Conservation (phyloP, 116 monocot species). For the Zostera marina region DNA sequence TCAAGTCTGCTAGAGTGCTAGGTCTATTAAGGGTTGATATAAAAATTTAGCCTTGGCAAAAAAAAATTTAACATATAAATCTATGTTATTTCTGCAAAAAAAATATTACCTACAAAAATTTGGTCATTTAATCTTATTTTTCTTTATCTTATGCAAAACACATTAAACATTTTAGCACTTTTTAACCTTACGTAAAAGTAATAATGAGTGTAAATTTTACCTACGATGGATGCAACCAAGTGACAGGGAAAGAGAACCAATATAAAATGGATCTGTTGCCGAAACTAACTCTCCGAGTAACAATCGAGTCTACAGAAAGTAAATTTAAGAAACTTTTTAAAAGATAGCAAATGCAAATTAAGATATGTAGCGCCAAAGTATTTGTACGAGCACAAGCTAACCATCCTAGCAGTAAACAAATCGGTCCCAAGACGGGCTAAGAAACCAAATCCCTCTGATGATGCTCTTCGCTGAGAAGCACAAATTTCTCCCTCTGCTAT, state of each 20-base stretch:
- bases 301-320: slow-evolving; percentile 35
- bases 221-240: slow-evolving; percentile 92
- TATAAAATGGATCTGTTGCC: slow-evolving; percentile 53
- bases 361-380: not conserved
- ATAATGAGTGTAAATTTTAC: slow-evolving; percentile 13
- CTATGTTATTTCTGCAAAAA: too few relatives aligned
- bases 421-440: slow-evolving; percentile 85
- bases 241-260: slow-evolving; percentile 72
- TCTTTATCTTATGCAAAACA: too few relatives aligned
- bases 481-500: slow-evolving; percentile 58
- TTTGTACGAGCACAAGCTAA: slow-evolving; percentile 11
- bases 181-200: too few relatives aligned
- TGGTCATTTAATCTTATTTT: too few relatives aligned
- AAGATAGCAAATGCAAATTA: not conserved
- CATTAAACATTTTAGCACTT: too few relatives aligned
- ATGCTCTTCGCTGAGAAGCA: slow-evolving; percentile 74
- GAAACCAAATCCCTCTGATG: slow-evolving; percentile 81
- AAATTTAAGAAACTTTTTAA: not conserved
- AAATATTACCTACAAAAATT: too few relatives aligned
- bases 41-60: too few relatives aligned
- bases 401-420: slow-evolving; percentile 83
- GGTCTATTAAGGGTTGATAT: too few relatives aligned
- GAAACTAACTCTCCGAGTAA: slow-evolving; percentile 56
- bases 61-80: too few relatives aligned
- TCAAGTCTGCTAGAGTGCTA: too few relatives aligned